Evolutionary conservation across 805 yeast species (phyloP).

Genomic region (Metschnikowia cubensis): DNA sequence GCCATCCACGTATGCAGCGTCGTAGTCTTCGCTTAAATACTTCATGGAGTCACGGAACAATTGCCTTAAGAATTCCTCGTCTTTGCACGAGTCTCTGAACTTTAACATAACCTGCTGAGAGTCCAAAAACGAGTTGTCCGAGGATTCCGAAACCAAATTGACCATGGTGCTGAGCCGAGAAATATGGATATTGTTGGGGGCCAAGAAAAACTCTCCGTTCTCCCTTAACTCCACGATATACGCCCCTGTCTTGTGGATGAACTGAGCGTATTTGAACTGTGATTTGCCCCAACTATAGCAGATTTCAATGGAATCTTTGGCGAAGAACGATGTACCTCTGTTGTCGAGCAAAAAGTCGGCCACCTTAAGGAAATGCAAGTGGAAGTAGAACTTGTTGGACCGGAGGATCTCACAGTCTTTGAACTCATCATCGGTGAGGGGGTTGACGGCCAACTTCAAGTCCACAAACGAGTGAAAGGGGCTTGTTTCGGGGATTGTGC

Average conservation of each 20-base stretch:
- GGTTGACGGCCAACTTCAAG: slow-evolving; percentile 61
- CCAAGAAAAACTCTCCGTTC: slow-evolving; percentile 72
- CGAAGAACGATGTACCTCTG: slow-evolving; percentile 63
- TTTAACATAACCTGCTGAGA: slow-evolving; percentile 71
- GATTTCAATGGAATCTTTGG: slow-evolving; percentile 56
- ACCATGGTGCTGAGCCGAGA: slow-evolving; percentile 58
- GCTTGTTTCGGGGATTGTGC: slow-evolving; percentile 67
- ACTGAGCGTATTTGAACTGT: slow-evolving; percentile 76
- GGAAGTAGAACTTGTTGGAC: slow-evolving; percentile 67
- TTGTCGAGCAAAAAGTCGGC: slow-evolving; percentile 80
- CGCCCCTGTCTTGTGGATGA: slow-evolving; percentile 83
- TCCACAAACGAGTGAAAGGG: slow-evolving; percentile 88
- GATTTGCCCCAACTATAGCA: slow-evolving; percentile 91
- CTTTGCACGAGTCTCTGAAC: slow-evolving; percentile 60
- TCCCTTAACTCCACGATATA: slow-evolving; percentile 84
- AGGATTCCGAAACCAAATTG: slow-evolving; percentile 26
- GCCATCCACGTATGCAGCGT: slow-evolving; percentile 14
- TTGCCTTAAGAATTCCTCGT: slow-evolving; percentile 43
- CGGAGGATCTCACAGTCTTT: slow-evolving; percentile 35
- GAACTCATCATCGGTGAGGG: slow-evolving; percentile 63
- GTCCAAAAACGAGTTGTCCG: slow-evolving; percentile 42
- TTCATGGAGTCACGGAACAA: slow-evolving; percentile 59
- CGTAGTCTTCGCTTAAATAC: slow-evolving; percentile 37
- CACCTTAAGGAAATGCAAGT: slow-evolving; percentile 62
- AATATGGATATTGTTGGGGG: slow-evolving; percentile 83